A percentile compares a stretch with the other conserved stretches of the same genome.
Conservation (phyloP, 2,329 filamentous ascomycete species). For the Alternaria sp. region DNA sequence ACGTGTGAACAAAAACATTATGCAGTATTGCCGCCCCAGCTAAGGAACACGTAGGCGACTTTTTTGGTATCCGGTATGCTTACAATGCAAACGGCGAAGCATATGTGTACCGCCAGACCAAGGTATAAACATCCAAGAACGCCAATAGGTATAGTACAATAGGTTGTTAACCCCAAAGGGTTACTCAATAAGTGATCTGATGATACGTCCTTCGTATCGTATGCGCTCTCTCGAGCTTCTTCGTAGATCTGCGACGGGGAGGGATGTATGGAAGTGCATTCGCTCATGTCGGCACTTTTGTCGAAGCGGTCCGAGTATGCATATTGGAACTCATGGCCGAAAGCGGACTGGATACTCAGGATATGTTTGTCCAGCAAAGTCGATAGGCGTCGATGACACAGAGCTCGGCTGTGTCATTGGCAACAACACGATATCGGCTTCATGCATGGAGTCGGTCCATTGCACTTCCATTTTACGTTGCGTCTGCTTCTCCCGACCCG, state of each 20-base stretch:
- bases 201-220: neutral
- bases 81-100: conserved; percentile 2
- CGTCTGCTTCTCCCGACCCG: conserved; percentile 38
- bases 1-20: neutral
- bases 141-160: conserved; percentile 12
- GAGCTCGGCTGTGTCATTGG: conserved; percentile 40
- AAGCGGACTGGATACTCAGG: conserved; percentile 5
- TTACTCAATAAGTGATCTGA: neutral
- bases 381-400: conserved; percentile 35
- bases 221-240: neutral
- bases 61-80: conserved; percentile 5
- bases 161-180: neutral
- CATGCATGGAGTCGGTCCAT: conserved; percentile 45
- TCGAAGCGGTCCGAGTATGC: too few species aligned
- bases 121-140: conserved; percentile 11
- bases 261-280: neutral
- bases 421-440: conserved; percentile 46
- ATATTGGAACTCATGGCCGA: neutral
- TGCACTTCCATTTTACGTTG: conserved; percentile 49
- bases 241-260: conserved; percentile 10
- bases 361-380: conserved; percentile 10
- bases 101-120: neutral
- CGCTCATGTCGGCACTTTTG: too few species aligned
- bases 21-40: neutral
- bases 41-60: neutral